phyloP scores from a whole-genome alignment of 2,329 filamentous ascomycete species.

The Sordariomycetes sp. region DNA sequence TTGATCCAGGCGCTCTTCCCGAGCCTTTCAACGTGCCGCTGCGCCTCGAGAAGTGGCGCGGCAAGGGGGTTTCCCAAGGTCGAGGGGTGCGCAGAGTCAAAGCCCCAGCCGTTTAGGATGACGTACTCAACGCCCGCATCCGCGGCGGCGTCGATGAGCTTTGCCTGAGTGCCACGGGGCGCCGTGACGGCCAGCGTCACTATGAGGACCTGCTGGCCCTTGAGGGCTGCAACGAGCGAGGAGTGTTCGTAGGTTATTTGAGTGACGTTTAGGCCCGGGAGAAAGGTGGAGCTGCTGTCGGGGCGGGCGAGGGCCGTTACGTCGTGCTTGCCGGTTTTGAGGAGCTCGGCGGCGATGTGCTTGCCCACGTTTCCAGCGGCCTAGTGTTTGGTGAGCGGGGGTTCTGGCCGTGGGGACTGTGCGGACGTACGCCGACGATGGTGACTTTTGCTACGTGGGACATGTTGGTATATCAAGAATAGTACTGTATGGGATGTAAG shows the following conservation, averaged over 20 bases:
- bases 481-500: too few relatives aligned
- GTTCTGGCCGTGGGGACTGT: neutral
- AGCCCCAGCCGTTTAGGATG: constrained; percentile 32
- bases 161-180: constrained; percentile 24
- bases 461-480: neutral
- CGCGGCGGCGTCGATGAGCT: constrained; percentile 32
- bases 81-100: constrained; percentile 17
- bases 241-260: constrained; percentile 28
- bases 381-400: constrained; percentile 11
- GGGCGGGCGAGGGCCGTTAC: constrained; percentile 38
- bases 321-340: constrained; percentile 33
- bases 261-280: constrained; percentile 25
- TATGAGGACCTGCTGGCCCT: constrained; percentile 38
- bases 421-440: constrained; percentile 31
- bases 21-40: constrained; percentile 23
- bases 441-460: constrained; percentile 15
- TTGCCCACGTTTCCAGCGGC: constrained; percentile 26
- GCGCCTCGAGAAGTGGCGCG: constrained; percentile 6
- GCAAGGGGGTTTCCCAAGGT: constrained; percentile 15
- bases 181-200: constrained; percentile 31
- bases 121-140: constrained; percentile 36
- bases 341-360: constrained; percentile 24
- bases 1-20: constrained; percentile 17
- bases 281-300: constrained; percentile 24
- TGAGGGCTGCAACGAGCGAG: constrained; percentile 31